A percentile compares a stretch with the other conserved stretches of the same genome.
Evolutionary conservation across 176 grass and related monocot species (phyloP).

Genomic region (Luzula sylvatica): DNA sequence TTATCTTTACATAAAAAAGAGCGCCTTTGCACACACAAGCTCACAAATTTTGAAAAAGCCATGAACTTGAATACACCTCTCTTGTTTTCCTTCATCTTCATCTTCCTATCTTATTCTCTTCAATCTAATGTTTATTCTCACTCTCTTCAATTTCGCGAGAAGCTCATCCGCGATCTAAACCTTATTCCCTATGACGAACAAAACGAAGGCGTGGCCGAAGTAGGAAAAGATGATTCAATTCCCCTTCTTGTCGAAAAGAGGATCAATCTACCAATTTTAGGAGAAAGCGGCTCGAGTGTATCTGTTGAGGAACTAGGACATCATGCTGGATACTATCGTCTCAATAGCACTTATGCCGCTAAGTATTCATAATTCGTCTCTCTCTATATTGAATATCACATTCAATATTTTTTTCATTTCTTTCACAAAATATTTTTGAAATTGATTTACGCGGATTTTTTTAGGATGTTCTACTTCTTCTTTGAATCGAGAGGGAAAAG

Average conservation of each 20-base stretch:
- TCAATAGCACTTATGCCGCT: slow-evolving; percentile 33
- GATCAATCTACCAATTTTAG: slow-evolving; percentile 26
- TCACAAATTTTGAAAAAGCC: too few species aligned
- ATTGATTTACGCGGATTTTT: neutral
- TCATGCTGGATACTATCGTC: slow-evolving; percentile 42
- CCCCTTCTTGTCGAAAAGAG: slow-evolving; percentile 31
- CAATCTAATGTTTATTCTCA: neutral
- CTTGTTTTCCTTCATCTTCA: too few species aligned
- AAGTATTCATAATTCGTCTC: slow-evolving; percentile 25
- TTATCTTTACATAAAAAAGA: too few species aligned
- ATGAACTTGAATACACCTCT: too few species aligned
- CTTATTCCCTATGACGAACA: slow-evolving; percentile 23
- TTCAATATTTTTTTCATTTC: neutral
- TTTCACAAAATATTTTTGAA: too few species aligned
- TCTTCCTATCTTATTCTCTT: too few species aligned
- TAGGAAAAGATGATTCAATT: neutral
- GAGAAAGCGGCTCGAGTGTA: slow-evolving; percentile 24
- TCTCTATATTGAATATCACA: neutral
- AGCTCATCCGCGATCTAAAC: slow-evolving; percentile 43
- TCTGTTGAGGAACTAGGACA: slow-evolving; percentile 34
- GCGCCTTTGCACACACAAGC: too few species aligned
- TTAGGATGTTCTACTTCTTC: slow-evolving; percentile 53
- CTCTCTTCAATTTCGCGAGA: slow-evolving; percentile 23
- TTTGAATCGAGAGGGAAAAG: slow-evolving; percentile 44
- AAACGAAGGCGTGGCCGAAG: slow-evolving; percentile 2